These are phyloP conservation scores for Phytophthora foliorum DNA, from an alignment of 352 stramenopile species.

Conservation along the genomic window DNA sequence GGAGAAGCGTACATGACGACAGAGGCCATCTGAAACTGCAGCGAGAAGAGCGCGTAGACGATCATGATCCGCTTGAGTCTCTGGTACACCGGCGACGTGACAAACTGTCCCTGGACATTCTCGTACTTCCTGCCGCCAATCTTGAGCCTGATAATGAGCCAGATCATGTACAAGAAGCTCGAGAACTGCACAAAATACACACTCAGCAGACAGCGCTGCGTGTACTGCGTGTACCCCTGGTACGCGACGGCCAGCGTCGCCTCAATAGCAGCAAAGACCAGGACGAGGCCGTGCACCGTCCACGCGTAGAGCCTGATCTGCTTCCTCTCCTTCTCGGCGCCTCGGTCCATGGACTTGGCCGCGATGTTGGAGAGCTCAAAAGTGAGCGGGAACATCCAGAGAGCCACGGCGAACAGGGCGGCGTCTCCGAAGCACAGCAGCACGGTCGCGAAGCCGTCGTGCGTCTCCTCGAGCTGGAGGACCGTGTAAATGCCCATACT, in stretches of 20 bases:
- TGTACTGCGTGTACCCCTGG: slow-evolving; percentile 62
- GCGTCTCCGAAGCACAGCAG: slow-evolving; percentile 52
- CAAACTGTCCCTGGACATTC: slow-evolving; percentile 70
- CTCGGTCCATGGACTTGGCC: slow-evolving; percentile 59
- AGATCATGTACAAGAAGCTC: slow-evolving; percentile 65
- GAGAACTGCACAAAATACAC: slow-evolving; percentile 62
- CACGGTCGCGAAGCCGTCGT: slow-evolving; percentile 37
- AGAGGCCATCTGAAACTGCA: slow-evolving; percentile 69
- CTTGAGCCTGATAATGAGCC: slow-evolving; percentile 55
- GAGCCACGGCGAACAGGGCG: slow-evolving; percentile 49
- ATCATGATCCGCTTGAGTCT: slow-evolving; percentile 78
- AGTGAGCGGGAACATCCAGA: slow-evolving; percentile 61
- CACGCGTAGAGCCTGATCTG: slow-evolving; percentile 47
- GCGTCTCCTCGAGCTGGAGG: slow-evolving; percentile 45
- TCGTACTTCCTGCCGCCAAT: slow-evolving; percentile 66
- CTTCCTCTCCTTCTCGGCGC: slow-evolving; percentile 50
- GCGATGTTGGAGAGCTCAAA: slow-evolving; percentile 63
- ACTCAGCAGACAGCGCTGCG: slow-evolving; percentile 45
- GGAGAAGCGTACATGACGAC: slow-evolving; percentile 55
- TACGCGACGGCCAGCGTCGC: slow-evolving; percentile 41
- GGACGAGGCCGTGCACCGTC: slow-evolving; percentile 39
- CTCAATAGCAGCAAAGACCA: slow-evolving; percentile 42
- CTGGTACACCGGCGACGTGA: slow-evolving; percentile 74
- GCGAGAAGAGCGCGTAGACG: slow-evolving; percentile 66
- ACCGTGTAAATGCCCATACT: slow-evolving; percentile 56